Evolutionary conservation across 495 filamentous ascomycete genomes (phyloP).

Genomic region (Penicillium egyptiacum): DNA sequence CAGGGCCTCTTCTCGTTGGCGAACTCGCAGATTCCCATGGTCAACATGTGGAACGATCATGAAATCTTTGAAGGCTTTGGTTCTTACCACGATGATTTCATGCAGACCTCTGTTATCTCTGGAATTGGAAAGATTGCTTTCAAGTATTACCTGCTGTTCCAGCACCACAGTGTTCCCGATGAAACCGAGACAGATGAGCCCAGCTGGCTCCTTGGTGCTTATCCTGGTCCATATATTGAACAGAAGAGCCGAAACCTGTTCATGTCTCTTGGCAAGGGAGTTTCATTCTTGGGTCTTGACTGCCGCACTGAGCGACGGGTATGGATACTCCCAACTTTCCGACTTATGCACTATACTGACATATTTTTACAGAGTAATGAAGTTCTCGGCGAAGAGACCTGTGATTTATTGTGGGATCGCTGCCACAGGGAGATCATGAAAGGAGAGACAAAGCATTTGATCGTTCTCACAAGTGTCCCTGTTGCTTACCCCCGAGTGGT

Average conservation of each 20-base stretch:
- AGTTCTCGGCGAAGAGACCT: constrained; percentile 77
- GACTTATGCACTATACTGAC: constrained; percentile 3
- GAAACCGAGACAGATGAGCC: constrained; percentile 82
- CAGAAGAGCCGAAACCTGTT: constrained; percentile 83
- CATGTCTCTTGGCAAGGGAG: constrained; percentile 72
- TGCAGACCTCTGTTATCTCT: constrained; percentile 85
- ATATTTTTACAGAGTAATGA: constrained; percentile 57
- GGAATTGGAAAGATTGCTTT: constrained; percentile 88
- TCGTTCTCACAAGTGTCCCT: constrained; percentile 81
- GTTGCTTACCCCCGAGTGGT: constrained; percentile 93
- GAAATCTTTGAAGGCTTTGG: constrained; percentile 98
- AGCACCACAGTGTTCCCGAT: constrained; percentile 82
- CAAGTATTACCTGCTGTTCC: constrained; percentile 98
- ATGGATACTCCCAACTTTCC: constrained; percentile 13
- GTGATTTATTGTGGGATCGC: constrained; percentile 80
- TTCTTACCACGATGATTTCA: constrained; percentile 88
- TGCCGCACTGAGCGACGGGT: constrained; percentile 86
- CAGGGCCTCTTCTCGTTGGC: constrained; percentile 92
- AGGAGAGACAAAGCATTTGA: constrained; percentile 83
- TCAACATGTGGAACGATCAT: constrained; percentile 98
- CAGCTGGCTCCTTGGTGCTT: constrained; percentile 81
- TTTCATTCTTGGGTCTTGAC: constrained; percentile 85
- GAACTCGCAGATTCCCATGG: constrained; percentile 93
- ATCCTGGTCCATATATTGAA: constrained; percentile 86
- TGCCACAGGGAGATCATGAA: constrained; percentile 76